Evolutionary conservation across 768 basidiomycete species (phyloP).

Genomic region (Auricularia heimuer): DNA sequence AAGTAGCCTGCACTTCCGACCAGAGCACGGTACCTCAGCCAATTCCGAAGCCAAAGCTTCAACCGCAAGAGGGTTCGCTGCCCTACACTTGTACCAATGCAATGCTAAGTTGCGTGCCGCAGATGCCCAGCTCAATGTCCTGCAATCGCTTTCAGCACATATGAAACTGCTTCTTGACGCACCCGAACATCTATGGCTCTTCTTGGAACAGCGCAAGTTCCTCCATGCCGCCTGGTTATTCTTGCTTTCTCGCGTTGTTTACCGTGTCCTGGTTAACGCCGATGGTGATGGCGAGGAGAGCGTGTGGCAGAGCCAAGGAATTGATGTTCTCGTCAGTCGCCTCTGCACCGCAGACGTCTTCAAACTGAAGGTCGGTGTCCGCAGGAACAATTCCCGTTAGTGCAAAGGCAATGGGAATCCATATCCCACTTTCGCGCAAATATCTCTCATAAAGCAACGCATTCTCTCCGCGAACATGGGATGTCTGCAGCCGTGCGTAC

Average conservation of each 20-base stretch:
- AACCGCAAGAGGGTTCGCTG: neutral
- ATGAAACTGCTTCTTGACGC: slow-evolving; percentile 87
- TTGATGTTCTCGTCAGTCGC: slow-evolving; percentile 48
- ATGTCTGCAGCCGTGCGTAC: slow-evolving; percentile 42
- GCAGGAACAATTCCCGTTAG: slow-evolving; percentile 78
- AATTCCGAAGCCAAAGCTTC: neutral
- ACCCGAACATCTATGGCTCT: slow-evolving; percentile 83
- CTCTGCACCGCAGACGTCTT: neutral
- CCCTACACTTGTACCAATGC: neutral
- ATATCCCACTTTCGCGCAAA: slow-evolving; percentile 81
- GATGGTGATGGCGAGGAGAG: slow-evolving; percentile 54
- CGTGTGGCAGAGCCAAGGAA: slow-evolving; percentile 43
- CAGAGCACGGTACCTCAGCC: neutral
- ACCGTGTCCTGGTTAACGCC: slow-evolving; percentile 57
- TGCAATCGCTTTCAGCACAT: slow-evolving; percentile 77
- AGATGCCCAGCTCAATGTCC: slow-evolving; percentile 58
- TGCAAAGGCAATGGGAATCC: slow-evolving; percentile 89
- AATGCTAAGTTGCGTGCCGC: slow-evolving; percentile 4
- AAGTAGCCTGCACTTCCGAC: slow-evolving; percentile 21
- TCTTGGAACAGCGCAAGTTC: slow-evolving; percentile 72
- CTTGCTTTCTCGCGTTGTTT: slow-evolving; percentile 74
- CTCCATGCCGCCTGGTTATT: slow-evolving; percentile 83
- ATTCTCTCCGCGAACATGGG: slow-evolving; percentile 57
- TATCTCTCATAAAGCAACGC: slow-evolving; percentile 79
- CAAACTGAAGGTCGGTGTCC: neutral